Percentiles rank a stretch among this genome's conserved stretches.
Evolutionary conservation across 2,329 filamentous ascomycete genomes (phyloP).

Genomic region (Colletotrichum graminicola): DNA sequence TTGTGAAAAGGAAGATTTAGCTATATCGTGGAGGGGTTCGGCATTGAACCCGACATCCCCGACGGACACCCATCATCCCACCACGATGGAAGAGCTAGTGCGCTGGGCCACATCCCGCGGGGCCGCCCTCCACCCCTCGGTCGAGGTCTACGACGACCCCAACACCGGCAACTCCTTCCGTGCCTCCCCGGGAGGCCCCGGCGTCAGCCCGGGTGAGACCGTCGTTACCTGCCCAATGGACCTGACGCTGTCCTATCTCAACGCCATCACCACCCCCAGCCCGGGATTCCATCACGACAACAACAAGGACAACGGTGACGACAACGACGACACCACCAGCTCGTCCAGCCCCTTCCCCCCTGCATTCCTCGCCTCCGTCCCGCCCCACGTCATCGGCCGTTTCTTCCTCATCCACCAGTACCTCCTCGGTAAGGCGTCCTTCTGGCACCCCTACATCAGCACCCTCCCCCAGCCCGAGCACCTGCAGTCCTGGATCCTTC

Average conservation of each 20-base stretch:
- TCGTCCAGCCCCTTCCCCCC: constrained; percentile 56
- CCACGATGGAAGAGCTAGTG: constrained; percentile 52
- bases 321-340: constrained; percentile 29
- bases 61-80: neutral
- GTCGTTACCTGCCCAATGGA: constrained; percentile 66
- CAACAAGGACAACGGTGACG: constrained; percentile 25
- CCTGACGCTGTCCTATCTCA: constrained; percentile 70
- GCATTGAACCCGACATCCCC: neutral
- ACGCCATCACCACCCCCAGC: constrained; percentile 57
- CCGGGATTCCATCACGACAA: constrained; percentile 42
- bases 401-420: constrained; percentile 79
- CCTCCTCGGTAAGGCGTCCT: constrained; percentile 67
- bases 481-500: constrained; percentile 63
- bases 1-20: neutral
- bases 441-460: constrained; percentile 77
- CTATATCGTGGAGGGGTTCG: constrained; percentile 2
- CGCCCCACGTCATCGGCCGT: constrained; percentile 71
- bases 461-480: constrained; percentile 73
- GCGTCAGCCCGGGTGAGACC: constrained; percentile 53
- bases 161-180: constrained; percentile 67
- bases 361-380: constrained; percentile 62
- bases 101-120: constrained; percentile 62
- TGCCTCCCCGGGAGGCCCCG: constrained; percentile 53
- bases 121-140: constrained; percentile 61
- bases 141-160: constrained; percentile 66